Evolutionary conservation across 208 protist genomes (phyloP), one percentile per base, ranked within the genome.

Genomic region (Leishmania gerbilli): DNA sequence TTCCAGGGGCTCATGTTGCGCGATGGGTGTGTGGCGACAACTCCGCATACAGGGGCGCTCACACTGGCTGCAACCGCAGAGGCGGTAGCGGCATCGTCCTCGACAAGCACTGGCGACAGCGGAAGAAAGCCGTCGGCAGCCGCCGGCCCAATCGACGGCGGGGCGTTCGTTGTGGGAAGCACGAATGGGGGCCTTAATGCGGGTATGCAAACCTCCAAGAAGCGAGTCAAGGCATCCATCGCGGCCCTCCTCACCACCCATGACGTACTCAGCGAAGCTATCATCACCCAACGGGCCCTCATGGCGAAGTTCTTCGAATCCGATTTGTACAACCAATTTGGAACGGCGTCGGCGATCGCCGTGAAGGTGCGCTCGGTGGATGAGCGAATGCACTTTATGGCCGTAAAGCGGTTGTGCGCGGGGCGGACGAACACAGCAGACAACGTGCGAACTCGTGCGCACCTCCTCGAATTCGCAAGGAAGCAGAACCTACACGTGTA

Each of bases 331-430:
- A 74, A 64, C 13, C 83, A 88, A 31, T 21, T 95, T 1, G 51
- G 47, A 31, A 42, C 76, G 11, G 21, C 8, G 75, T 82, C 47
- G 2, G 78, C 85, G 31, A 24, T 91, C 1, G 45, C 47, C 4
- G 53, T 71, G 27, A 65, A 86, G 8, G 67, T 96, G 71, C 88
- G 87, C 65, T 49, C 74, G 15, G 78, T 79, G 31, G 49, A 64
- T n/a, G 13, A 92, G 5, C 53, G 71, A 45, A 83, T 86, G 79
- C 91, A 97, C 76, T 85, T 97, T 60, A 89, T 97, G 89, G 94
- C 87, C 5, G 76, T 94, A 0, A 87, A 84, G 51, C 84, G 86
- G 6, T 51, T 76, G 1, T 76, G 90, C 4, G 85, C 8, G 0
- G 56, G 31, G 2, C 27, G 83, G 3, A 74, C 5, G 11, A 72